Conservation (phyloP, 2,329 filamentous ascomycete genomes). For the Bipolaris bicolor region DNA sequence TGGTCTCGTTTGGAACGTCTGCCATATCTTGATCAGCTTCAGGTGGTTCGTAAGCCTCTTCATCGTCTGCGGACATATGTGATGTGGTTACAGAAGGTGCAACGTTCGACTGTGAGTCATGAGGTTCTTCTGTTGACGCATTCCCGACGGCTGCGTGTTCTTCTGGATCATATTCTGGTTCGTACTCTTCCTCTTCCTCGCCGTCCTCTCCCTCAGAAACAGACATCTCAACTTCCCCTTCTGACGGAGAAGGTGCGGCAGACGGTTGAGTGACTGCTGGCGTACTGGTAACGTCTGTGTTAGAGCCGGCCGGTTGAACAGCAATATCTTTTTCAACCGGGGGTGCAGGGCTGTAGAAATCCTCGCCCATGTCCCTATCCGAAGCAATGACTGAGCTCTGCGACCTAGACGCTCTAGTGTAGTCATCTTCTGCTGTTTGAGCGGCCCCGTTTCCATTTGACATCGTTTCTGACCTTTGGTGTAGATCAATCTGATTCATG, state of each 20-base stretch:
- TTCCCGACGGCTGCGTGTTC: slow-evolving; percentile 20
- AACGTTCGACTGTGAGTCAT: slow-evolving; percentile 6
- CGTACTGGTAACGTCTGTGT: slow-evolving; percentile 7
- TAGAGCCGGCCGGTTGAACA: neutral
- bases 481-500: neutral
- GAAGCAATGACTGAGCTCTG: slow-evolving; percentile 28
- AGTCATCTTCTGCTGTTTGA: neutral
- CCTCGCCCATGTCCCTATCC: slow-evolving; percentile 37
- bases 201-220: slow-evolving; percentile 35
- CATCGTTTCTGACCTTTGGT: neutral
- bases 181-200: slow-evolving; percentile 34
- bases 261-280: neutral
- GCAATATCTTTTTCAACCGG: slow-evolving; percentile 5
- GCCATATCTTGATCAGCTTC: slow-evolving; percentile 31
- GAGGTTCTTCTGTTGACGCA: slow-evolving; percentile 8
- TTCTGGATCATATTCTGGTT: slow-evolving; percentile 39
- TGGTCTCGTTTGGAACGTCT: slow-evolving; percentile 9
- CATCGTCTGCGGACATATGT: slow-evolving; percentile 33
- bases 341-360: slow-evolving; percentile 46
- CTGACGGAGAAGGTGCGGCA: slow-evolving; percentile 28
- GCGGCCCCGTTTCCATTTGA: neutral
- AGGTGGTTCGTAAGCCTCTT: slow-evolving; percentile 43
- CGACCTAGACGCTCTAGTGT: neutral
- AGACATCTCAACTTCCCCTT: slow-evolving; percentile 46
- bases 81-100: slow-evolving; percentile 18